Evolutionary conservation across 2,329 filamentous ascomycete genomes (phyloP).

Genomic region (Hypoxylon sp.): DNA sequence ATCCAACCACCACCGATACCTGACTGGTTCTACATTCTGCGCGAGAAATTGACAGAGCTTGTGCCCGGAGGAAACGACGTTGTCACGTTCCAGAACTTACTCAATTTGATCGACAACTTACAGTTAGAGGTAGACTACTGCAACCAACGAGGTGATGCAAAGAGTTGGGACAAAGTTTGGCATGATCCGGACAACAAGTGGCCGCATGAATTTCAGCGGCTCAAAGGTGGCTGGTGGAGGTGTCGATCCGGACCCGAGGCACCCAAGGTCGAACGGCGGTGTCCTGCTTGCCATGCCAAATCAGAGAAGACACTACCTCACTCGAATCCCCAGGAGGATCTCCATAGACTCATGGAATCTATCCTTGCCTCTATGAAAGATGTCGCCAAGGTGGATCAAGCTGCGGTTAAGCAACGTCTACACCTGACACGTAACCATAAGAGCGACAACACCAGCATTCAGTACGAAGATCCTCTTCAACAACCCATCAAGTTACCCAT

Average conservation of each 20-base stretch:
- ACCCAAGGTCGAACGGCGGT: constrained; percentile 20
- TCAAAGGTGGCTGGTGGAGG: constrained; percentile 46
- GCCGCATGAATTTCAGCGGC: constrained; percentile 32
- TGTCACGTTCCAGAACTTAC: background rate
- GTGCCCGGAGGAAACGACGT: background rate
- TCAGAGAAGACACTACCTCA: background rate
- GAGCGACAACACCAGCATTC: background rate
- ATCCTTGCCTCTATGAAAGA: constrained; percentile 38
- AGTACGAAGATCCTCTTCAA: background rate
- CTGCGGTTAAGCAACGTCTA: constrained; percentile 5
- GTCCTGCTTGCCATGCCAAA: constrained; percentile 21
- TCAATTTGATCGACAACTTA: constrained; percentile 33
- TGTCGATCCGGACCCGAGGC: constrained; percentile 38
- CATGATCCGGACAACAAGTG: constrained; percentile 43
- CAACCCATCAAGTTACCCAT: background rate
- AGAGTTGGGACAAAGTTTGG: constrained; percentile 44
- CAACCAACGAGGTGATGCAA: constrained; percentile 9
- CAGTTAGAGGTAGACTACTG: constrained; percentile 21
- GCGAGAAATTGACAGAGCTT: background rate
- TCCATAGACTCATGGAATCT: constrained; percentile 30
- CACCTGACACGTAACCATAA: background rate
- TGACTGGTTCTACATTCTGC: constrained; percentile 43
- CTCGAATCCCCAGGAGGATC: constrained; percentile 3
- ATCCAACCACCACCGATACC: constrained; percentile 25
- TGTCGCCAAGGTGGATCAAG: constrained; percentile 39